Base-by-base conservation (phyloP, 495 filamentous ascomycete species). In the Aspergillus funiculosus region DNA sequence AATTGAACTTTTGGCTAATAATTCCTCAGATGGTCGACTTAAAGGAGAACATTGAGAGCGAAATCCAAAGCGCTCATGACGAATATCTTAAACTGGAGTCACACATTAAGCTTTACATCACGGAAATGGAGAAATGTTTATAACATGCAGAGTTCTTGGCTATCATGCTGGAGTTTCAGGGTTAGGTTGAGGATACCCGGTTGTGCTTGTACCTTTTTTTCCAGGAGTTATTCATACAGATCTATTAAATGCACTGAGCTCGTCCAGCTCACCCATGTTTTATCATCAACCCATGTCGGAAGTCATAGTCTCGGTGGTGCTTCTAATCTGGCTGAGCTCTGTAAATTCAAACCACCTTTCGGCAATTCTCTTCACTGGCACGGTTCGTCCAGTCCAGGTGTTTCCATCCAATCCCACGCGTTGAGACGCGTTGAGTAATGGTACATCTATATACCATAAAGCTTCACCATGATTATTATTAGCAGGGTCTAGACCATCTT, bases 31-130 rank as follows among this genome's bases (percentile, higher is more conserved):
- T 97, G 92, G 81, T 81, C 22, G 92, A 97, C 63, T 74, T 97
- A 32, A 96, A 92, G 54, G 92, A 96, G 62, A 95, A 91, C 51
- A 92, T 97, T 45, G 94, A 97, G 59, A 87, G 80, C 46, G 92
- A 98, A 68, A 83, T 96, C 8, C 85, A 86, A 48, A 74, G 72
- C 13, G 87, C 92, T 1, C 82, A 94, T 45, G 88, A 90, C 40
- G 87, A 97, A 72, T 97, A 92, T 64, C 71, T 94, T 56, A 95
- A 94, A 76, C 80, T 97, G 76, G 91, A 96, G 66, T 82, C 87
- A 19, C 92, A 98, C 66, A 94, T 98, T 60, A 90, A 87, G 64
- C 74, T 95, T 47, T 98, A 98, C 71, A 92, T 97, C 62, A 94
- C 84, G 19, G 90, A 97, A 75, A 95, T 98, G 89, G 94, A 97